These are phyloP conservation scores for Xenoacremonium recifei DNA, from an alignment of 2,329 filamentous ascomycete genomes.

Conservation along the genomic window DNA sequence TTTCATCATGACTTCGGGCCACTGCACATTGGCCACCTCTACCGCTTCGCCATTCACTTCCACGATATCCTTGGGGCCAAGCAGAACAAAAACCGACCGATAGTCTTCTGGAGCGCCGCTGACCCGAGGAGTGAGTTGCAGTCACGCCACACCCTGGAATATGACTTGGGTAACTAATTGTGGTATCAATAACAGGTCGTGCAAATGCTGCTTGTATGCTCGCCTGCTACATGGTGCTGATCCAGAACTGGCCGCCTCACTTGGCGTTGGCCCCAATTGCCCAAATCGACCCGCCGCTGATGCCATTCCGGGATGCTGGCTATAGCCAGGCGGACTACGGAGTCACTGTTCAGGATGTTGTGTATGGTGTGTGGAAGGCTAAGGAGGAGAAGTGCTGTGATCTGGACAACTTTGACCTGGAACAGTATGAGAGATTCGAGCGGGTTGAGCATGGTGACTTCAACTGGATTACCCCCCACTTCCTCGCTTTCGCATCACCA, in stretches of 20 bases:
- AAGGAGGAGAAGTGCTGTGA: slow-evolving; percentile 94
- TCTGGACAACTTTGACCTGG: slow-evolving; percentile 89
- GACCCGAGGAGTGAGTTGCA: slow-evolving; percentile 77
- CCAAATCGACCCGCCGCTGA: slow-evolving; percentile 93
- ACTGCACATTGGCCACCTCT: slow-evolving; percentile 94
- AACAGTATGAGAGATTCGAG: slow-evolving; percentile 96
- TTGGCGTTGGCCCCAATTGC: slow-evolving; percentile 92
- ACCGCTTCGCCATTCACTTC: slow-evolving; percentile 92
- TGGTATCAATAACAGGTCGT: slow-evolving; percentile 54
- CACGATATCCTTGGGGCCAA: slow-evolving; percentile 92
- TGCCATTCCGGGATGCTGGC: slow-evolving; percentile 97
- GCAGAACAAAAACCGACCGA: slow-evolving; percentile 82
- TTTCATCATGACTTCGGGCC: slow-evolving; percentile 99
- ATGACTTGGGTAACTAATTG: too few species aligned
- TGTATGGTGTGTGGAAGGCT: slow-evolving; percentile 98
- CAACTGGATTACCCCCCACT: slow-evolving; percentile 97
- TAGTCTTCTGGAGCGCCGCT: slow-evolving; percentile 94
- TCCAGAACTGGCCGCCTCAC: slow-evolving; percentile 97
- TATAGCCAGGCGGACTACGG: slow-evolving; percentile 98
- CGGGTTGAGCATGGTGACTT: slow-evolving; percentile 98
- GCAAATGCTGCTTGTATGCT: slow-evolving; percentile 93
- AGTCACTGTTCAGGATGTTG: slow-evolving; percentile 92
- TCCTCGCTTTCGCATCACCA: slow-evolving; percentile 94
- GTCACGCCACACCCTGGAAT: slow-evolving; percentile 2
- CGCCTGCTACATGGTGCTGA: slow-evolving; percentile 97